phyloP scores from a whole-genome alignment of 1,139 yeast species.

The Kazachstania sp. region DNA sequence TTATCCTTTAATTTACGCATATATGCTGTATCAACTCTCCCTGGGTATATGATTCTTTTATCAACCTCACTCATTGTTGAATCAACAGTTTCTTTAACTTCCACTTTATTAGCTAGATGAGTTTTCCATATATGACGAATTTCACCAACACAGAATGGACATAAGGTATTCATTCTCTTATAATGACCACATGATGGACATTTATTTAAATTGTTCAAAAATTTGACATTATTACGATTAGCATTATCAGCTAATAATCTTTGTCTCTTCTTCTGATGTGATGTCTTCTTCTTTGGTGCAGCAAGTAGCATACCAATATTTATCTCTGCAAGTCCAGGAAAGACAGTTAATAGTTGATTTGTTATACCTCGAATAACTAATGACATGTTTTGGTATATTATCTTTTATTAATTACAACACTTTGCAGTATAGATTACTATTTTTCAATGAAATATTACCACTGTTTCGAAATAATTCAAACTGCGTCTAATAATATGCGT shows the following conservation, averaged over 20 bases:
- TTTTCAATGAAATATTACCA: neutral
- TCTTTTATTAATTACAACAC: too few species aligned
- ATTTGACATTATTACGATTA: constrained; percentile 63
- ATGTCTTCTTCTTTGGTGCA: constrained; percentile 87
- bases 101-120: constrained; percentile 17
- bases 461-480: neutral
- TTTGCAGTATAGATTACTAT: neutral
- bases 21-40: constrained; percentile 50
- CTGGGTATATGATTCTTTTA: constrained; percentile 66
- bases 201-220: constrained; percentile 66
- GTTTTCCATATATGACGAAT: constrained; percentile 63
- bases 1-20: constrained; percentile 44
- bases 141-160: constrained; percentile 87
- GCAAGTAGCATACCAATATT: constrained; percentile 39
- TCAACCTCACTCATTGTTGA: constrained; percentile 49
- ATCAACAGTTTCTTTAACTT: constrained; percentile 9
- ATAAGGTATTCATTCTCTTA: constrained; percentile 80
- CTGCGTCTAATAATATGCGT: too few species aligned
- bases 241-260: constrained; percentile 62
- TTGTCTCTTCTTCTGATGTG: constrained; percentile 77
- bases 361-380: neutral
- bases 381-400: neutral
- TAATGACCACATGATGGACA: constrained; percentile 95
- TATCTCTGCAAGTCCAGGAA: constrained; percentile 1
- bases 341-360: neutral